A percentile compares a stretch with the other conserved stretches of the same genome.
These are phyloP conservation scores for Metarhizium anisopliae DNA, from an alignment of 2,329 filamentous ascomycete species.

Conservation along the genomic window DNA sequence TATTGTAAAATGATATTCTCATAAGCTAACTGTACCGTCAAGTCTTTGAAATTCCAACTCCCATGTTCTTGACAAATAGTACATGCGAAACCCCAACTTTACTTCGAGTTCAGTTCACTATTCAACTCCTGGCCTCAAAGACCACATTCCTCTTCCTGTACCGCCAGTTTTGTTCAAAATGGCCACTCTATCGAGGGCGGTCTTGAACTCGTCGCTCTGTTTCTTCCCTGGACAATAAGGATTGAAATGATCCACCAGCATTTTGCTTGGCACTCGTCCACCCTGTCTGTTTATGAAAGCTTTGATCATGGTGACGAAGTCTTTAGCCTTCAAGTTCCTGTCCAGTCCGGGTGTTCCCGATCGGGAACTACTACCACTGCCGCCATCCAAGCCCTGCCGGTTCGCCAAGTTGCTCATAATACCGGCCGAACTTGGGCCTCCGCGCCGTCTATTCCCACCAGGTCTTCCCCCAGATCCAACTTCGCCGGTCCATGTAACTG, in stretches of 20 bases:
- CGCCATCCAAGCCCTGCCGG: constrained; percentile 41
- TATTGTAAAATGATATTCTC: background rate
- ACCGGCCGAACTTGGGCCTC: constrained; percentile 42
- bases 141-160: constrained; percentile 46
- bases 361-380: constrained; percentile 35
- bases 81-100: background rate
- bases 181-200: constrained; percentile 69
- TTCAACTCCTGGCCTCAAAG: constrained; percentile 29
- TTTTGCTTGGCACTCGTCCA: constrained; percentile 71
- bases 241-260: constrained; percentile 86
- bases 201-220: constrained; percentile 71
- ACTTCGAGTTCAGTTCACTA: constrained; percentile 5
- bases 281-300: constrained; percentile 71
- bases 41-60: background rate
- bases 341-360: constrained; percentile 32
- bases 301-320: constrained; percentile 65
- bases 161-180: constrained; percentile 52
- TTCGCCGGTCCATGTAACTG: constrained; percentile 88
- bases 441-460: constrained; percentile 41
- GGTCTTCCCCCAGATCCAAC: constrained; percentile 70
- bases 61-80: background rate
- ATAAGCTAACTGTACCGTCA: background rate
- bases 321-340: constrained; percentile 40
- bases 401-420: constrained; percentile 49
- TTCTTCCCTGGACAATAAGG: constrained; percentile 57